Percentiles rank a stretch among this genome's conserved stretches.
phyloP scores from a whole-genome alignment of 345 rosid genomes.

The Populus pruinosa region DNA sequence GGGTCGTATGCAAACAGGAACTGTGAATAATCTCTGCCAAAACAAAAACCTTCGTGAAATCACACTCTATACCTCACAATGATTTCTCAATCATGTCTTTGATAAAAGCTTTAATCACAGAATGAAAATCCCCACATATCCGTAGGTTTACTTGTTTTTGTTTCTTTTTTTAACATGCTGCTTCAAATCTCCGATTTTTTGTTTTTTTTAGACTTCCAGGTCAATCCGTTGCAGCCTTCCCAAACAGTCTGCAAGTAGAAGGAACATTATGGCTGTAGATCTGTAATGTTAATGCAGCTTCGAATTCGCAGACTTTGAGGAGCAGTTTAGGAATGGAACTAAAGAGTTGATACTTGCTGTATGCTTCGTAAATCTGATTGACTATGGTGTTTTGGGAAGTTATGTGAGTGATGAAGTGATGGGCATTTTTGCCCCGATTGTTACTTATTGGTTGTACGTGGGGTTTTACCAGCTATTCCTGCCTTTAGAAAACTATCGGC shows the following conservation, averaged over 20 bases:
- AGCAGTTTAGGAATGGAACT: not conserved
- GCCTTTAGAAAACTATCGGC: constrained; percentile 46
- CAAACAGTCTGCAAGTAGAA: not conserved
- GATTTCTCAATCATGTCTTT: too few relatives aligned
- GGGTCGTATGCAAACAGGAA: too few relatives aligned
- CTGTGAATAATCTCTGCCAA: too few relatives aligned
- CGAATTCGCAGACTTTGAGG: constrained; percentile 1
- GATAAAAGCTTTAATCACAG: too few relatives aligned
- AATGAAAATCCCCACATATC: too few relatives aligned
- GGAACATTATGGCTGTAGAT: not conserved
- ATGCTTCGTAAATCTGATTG: not conserved
- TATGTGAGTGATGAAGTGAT: constrained; percentile 64
- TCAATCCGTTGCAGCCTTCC: not conserved
- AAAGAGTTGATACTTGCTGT: not conserved
- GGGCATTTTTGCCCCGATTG: constrained; percentile 71
- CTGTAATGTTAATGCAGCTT: constrained; percentile 14
- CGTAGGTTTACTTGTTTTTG: too few relatives aligned
- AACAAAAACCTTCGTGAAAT: too few relatives aligned
- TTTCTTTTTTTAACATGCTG: too few relatives aligned
- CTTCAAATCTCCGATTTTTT: not conserved
- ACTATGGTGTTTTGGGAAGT: constrained; percentile 69
- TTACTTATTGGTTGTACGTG: constrained; percentile 64
- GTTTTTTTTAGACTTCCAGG: constrained; percentile 1
- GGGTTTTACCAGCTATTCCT: constrained; percentile 64
- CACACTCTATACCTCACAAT: too few relatives aligned